Evolutionary conservation across 164 flowering plant species (phyloP).

Genomic region (Macadamia tetraphylla): DNA sequence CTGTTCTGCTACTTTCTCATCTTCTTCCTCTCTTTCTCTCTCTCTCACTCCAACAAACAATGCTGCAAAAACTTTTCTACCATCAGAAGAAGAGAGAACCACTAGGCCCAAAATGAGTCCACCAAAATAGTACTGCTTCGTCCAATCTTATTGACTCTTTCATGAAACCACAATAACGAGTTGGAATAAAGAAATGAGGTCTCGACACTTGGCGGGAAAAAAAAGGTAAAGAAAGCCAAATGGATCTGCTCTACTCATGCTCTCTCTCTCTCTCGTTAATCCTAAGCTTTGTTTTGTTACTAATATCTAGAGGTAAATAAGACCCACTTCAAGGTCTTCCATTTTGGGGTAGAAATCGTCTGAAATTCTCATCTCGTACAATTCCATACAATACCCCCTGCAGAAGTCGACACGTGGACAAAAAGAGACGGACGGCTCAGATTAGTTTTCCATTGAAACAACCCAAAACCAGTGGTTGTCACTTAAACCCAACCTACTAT

Average conservation of each 20-base stretch:
- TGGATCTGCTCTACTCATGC: conserved; percentile 7
- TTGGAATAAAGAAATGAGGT: not conserved
- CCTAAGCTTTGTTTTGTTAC: conserved; percentile 4
- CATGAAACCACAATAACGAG: not conserved
- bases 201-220: too few species aligned
- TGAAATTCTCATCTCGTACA: too few species aligned
- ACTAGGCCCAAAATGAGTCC: not conserved
- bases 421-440: too few species aligned
- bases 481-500: too few species aligned
- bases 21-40: not conserved
- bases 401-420: too few species aligned
- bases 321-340: not conserved
- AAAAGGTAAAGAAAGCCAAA: not conserved
- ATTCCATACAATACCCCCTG: too few species aligned
- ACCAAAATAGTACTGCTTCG: not conserved
- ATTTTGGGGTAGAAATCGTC: too few species aligned
- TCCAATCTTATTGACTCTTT: not conserved
- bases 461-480: too few species aligned
- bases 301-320: conserved; percentile 8
- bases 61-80: conserved; percentile 3
- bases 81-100: not conserved
- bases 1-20: conserved; percentile 5
- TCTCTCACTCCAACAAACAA: not conserved
- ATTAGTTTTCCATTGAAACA: too few species aligned
- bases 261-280: not conserved